phyloP scores from a whole-genome alignment of 805 yeast genomes.

The Alloascoidea hylecoeti region DNA sequence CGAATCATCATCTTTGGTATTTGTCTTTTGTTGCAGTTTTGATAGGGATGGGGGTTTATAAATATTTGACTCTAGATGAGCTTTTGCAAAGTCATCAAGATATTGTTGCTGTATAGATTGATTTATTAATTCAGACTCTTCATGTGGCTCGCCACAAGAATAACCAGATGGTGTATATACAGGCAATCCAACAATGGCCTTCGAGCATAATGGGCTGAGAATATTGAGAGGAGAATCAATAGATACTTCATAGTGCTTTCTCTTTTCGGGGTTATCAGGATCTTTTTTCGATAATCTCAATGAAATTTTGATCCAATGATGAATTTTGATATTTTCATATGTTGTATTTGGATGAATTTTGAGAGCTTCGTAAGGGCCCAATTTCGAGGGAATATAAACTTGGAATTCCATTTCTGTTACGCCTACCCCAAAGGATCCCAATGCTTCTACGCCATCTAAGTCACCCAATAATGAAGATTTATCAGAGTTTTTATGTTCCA shows the following conservation, averaged over 20 bases:
- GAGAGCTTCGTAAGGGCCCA: slow-evolving; percentile 38
- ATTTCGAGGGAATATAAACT: slow-evolving; percentile 64
- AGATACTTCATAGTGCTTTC: slow-evolving; percentile 87
- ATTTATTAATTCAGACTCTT: background rate
- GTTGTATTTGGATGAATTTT: slow-evolving; percentile 72
- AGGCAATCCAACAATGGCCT: slow-evolving; percentile 20
- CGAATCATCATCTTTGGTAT: too few species aligned
- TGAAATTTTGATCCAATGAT: slow-evolving; percentile 92
- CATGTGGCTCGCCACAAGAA: background rate
- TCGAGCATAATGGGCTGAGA: slow-evolving; percentile 49
- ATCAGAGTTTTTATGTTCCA: slow-evolving; percentile 62
- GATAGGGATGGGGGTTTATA: slow-evolving; percentile 17
- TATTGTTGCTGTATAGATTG: background rate
- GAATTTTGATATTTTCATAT: slow-evolving; percentile 65
- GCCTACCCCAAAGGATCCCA: too few species aligned
- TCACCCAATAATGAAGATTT: background rate
- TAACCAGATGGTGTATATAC: background rate
- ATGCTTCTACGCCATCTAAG: slow-evolving; percentile 8
- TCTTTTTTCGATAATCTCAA: slow-evolving; percentile 63
- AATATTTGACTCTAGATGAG: background rate
- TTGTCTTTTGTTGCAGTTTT: too few species aligned
- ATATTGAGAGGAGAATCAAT: slow-evolving; percentile 92
- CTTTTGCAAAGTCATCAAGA: background rate
- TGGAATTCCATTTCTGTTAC: slow-evolving; percentile 75
- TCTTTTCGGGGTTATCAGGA: slow-evolving; percentile 29